Evolutionary conservation across 2,329 filamentous ascomycete genomes (phyloP).

Genomic region (Beauveria varroae): DNA sequence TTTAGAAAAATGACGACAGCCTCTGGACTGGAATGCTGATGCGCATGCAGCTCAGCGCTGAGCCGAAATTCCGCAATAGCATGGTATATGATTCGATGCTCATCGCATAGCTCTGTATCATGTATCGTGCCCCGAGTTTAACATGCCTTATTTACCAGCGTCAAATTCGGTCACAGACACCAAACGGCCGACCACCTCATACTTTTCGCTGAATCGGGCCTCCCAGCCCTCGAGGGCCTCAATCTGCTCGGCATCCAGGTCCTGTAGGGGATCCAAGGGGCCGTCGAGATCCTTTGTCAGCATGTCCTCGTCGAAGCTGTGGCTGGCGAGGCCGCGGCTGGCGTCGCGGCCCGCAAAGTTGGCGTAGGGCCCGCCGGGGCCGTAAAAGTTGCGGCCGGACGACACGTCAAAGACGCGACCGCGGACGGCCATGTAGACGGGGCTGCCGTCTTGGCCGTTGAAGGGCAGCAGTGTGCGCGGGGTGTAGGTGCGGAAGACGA

Average conservation of each 20-base stretch:
- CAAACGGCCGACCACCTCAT: conserved; percentile 84
- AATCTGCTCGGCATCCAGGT: conserved; percentile 65
- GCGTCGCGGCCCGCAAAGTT: conserved; percentile 96
- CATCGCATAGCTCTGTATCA: neutral
- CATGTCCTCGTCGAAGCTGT: conserved; percentile 94
- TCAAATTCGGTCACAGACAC: conserved; percentile 45
- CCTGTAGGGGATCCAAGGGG: conserved; percentile 68
- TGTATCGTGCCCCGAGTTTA: neutral
- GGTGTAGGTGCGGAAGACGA: conserved; percentile 63
- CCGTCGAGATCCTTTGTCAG: conserved; percentile 83
- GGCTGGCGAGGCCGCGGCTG: conserved; percentile 75
- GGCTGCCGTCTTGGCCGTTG: conserved; percentile 66
- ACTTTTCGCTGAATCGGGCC: conserved; percentile 88
- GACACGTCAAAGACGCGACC: conserved; percentile 89
- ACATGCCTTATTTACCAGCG: neutral
- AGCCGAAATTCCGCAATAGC: neutral
- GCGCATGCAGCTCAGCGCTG: neutral
- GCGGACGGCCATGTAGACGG: conserved; percentile 86
- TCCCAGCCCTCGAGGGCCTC: conserved; percentile 88
- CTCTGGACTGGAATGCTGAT: neutral
- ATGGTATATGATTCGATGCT: neutral
- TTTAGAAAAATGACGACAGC: neutral
- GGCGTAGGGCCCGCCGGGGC: conserved; percentile 86
- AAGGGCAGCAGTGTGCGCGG: conserved; percentile 76
- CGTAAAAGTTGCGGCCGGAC: conserved; percentile 86